A percentile compares a stretch with the other conserved stretches of the same genome.
phyloP scores from a whole-genome alignment of 495 filamentous ascomycete genomes.

The Hyaloscypha bicolor region DNA sequence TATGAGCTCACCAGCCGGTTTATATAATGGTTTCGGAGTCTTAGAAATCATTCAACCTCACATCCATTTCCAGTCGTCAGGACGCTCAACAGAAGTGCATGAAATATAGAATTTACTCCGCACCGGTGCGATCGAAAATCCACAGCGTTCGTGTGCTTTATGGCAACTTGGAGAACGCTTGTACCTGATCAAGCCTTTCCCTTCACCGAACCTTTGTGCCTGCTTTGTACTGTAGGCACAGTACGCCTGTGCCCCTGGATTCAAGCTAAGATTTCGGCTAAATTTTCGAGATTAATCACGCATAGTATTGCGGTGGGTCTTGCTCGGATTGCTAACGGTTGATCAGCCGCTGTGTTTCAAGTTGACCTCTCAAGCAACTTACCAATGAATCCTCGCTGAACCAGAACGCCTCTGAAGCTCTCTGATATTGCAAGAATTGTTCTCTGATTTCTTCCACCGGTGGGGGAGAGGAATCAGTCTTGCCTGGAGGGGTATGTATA shows the following conservation, averaged over 20 bases:
- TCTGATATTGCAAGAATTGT: slow-evolving; percentile 1
- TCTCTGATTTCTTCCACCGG: background rate
- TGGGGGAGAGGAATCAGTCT: background rate
- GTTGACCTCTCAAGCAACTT: background rate
- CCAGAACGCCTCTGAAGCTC: background rate
- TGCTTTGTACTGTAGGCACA: background rate
- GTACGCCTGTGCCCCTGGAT: background rate
- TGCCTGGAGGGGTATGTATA: slow-evolving; percentile 7
- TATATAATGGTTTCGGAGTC: too few relatives aligned
- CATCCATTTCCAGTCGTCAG: background rate
- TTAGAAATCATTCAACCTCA: background rate
- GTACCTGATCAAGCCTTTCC: background rate
- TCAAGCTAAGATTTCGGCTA: background rate
- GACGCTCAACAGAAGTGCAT: background rate
- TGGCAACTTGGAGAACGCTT: background rate
- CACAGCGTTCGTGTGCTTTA: background rate
- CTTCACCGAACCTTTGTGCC: background rate
- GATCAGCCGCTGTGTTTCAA: background rate
- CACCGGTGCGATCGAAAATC: background rate
- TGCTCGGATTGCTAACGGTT: background rate
- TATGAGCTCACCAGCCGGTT: too few relatives aligned
- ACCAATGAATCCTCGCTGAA: slow-evolving; percentile 12
- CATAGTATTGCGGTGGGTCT: background rate
- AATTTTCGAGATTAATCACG: background rate
- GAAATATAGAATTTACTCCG: background rate